Evolutionary conservation across 192 early-diverging fungal genomes (phyloP).

Genomic region (Paraglomus occultum): DNA sequence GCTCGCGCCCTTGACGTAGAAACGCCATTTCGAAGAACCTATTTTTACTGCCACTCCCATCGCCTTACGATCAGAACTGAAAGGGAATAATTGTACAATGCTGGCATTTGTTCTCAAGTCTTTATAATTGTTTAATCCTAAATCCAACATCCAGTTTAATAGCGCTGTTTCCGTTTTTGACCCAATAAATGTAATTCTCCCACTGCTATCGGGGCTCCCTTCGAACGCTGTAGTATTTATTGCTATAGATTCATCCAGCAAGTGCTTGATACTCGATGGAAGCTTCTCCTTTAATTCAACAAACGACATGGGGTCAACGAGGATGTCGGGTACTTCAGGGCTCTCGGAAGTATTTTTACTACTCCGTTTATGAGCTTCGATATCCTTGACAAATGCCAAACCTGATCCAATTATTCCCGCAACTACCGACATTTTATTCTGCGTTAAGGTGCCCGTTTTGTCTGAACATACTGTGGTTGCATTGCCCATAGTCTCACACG

Average conservation of each 20-base stretch:
- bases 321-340: too few relatives aligned
- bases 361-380: constrained; percentile 33
- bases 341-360: too few relatives aligned
- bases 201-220: constrained; percentile 45
- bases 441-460: constrained; percentile 97
- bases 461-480: constrained; percentile 98
- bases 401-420: constrained; percentile 73
- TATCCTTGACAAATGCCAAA: constrained; percentile 51
- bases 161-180: constrained; percentile 95
- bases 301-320: constrained; percentile 46
- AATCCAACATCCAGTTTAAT: constrained; percentile 67
- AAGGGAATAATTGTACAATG: constrained; percentile 77
- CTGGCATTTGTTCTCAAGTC: constrained; percentile 58
- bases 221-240: constrained; percentile 80
- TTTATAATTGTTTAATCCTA: constrained; percentile 61
- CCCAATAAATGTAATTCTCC: constrained; percentile 68
- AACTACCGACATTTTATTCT: constrained; percentile 95
- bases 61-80: constrained; percentile 87
- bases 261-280: constrained; percentile 42
- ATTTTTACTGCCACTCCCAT: constrained; percentile 78
- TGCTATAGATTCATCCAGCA: constrained; percentile 68
- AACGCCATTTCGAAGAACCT: constrained; percentile 54
- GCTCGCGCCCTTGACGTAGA: constrained; percentile 93
- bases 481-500: constrained; percentile 98
- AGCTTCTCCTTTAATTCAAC: constrained; percentile 47